phyloP scores from a whole-genome alignment of 805 yeast genomes.

The Suhomyces sp. region DNA sequence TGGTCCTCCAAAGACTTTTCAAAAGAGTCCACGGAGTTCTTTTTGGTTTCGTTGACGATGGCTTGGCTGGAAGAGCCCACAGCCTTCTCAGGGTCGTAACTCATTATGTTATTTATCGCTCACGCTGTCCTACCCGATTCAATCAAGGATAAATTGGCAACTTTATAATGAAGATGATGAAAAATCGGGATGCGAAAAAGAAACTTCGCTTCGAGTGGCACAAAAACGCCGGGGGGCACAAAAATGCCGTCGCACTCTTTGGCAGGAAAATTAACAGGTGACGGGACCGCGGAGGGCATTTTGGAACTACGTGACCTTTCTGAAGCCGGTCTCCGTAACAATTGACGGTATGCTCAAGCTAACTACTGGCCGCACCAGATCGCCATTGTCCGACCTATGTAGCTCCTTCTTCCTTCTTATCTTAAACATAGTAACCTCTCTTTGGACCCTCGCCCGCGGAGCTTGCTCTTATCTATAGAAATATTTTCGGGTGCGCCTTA shows the following conservation, averaged over 20 bases:
- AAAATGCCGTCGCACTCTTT: not conserved
- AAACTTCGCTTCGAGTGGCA: not conserved
- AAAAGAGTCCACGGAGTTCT: slow-evolving; percentile 21
- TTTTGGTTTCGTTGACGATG: slow-evolving; percentile 12
- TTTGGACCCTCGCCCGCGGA: not conserved
- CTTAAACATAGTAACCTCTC: not conserved
- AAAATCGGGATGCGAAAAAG: slow-evolving; percentile 2
- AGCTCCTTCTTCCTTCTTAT: not conserved
- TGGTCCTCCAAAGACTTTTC: slow-evolving; percentile 24
- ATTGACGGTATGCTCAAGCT: not conserved
- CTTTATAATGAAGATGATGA: not conserved
- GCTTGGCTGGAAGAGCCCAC: not conserved
- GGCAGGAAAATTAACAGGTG: not conserved
- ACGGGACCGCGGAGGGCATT: not conserved
- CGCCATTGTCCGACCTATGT: not conserved
- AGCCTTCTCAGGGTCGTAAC: slow-evolving; percentile 8
- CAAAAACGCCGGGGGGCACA: not conserved
- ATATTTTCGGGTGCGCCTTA: not conserved
- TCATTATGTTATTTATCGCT: slow-evolving; percentile 2
- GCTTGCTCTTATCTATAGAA: not conserved
- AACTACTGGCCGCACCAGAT: not conserved
- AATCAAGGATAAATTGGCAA: not conserved
- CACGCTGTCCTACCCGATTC: not conserved
- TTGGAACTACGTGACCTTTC: not conserved
- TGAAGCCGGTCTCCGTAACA: not conserved